A percentile compares a stretch with the other conserved stretches of the same genome.
Evolutionary conservation across 2,329 filamentous ascomycete genomes (phyloP).

Genomic region (Furcasterigmium sp.): DNA sequence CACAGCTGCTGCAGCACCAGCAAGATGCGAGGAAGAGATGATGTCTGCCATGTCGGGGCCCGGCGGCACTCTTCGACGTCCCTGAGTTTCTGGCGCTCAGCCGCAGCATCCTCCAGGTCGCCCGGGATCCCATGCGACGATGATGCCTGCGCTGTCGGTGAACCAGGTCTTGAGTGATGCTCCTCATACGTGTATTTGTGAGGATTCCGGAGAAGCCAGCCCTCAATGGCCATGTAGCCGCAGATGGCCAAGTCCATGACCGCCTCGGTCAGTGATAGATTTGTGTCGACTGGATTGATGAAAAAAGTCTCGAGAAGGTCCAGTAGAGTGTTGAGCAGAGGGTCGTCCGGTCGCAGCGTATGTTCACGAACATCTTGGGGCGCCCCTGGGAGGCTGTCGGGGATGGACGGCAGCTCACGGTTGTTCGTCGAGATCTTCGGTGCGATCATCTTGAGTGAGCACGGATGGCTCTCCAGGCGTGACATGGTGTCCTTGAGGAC

Average conservation of each 20-base stretch:
- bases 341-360: conserved; percentile 58
- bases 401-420: conserved; percentile 49
- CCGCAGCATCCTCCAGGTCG: conserved; percentile 31
- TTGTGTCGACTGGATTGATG: conserved; percentile 85
- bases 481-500: conserved; percentile 67
- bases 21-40: conserved; percentile 48
- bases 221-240: conserved; percentile 77
- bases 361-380: conserved; percentile 57
- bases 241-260: conserved; percentile 80
- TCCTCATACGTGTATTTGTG: conserved; percentile 54
- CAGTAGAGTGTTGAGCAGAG: conserved; percentile 58
- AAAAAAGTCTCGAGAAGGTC: conserved; percentile 77
- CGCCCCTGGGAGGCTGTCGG: conserved; percentile 52
- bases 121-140: conserved; percentile 18
- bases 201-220: conserved; percentile 80
- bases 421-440: conserved; percentile 53
- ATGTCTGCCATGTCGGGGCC: conserved; percentile 46
- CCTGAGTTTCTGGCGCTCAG: conserved; percentile 38
- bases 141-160: conserved; percentile 8
- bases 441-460: conserved; percentile 63
- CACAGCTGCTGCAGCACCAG: conserved; percentile 53
- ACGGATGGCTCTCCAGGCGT: conserved; percentile 67
- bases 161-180: conserved; percentile 22
- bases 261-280: conserved; percentile 79
- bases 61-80: conserved; percentile 46